Evolutionary conservation across 31 red algal species (phyloP).

Genomic region (Pterothamnion heteromorphum): DNA sequence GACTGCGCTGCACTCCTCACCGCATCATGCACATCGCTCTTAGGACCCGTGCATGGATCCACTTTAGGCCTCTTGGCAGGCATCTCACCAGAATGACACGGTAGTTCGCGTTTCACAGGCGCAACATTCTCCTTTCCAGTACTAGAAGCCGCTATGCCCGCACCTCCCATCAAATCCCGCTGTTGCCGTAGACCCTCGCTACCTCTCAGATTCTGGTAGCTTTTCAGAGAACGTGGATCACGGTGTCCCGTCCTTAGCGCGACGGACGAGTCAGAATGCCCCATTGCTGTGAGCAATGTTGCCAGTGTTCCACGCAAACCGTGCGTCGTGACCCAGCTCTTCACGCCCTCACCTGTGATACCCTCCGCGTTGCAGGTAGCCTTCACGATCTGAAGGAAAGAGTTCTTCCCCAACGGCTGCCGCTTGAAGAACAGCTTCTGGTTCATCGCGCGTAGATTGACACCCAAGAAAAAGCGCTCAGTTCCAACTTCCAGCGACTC

Average conservation of each 20-base stretch:
- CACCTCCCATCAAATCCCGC: neutral
- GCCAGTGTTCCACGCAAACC: neutral
- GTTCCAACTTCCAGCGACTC: neutral
- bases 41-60: too few relatives aligned
- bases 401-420: neutral
- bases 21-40: too few relatives aligned
- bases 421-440: neutral
- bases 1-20: too few relatives aligned
- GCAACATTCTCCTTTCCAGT: too few relatives aligned
- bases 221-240: slow-evolving; percentile 6
- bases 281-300: slow-evolving; percentile 9
- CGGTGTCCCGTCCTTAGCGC: slow-evolving; percentile 48
- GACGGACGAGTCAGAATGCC: neutral
- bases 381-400: slow-evolving; percentile 37
- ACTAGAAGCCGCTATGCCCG: too few relatives aligned
- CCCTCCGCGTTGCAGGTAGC: neutral
- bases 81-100: too few relatives aligned
- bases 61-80: too few relatives aligned
- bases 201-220: slow-evolving; percentile 21
- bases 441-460: neutral
- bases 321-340: neutral
- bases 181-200: neutral
- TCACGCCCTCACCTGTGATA: neutral
- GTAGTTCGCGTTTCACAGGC: too few relatives aligned
- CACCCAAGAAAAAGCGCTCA: neutral